phyloP scores from a whole-genome alignment of 164 flowering plant genomes.

The Dillenia suffruticosa region DNA sequence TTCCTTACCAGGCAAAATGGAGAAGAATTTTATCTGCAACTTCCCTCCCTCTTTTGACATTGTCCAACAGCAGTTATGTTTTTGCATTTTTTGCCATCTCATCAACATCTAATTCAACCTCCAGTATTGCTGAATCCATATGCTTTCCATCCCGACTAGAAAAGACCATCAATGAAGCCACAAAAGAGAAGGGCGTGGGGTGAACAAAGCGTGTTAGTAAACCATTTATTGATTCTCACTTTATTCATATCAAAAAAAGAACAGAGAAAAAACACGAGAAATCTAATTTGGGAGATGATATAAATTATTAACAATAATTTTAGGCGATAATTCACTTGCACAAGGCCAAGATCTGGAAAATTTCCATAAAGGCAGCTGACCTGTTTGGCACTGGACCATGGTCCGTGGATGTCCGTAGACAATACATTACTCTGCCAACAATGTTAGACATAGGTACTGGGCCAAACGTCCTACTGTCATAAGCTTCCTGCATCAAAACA shows the following conservation, averaged over 20 bases:
- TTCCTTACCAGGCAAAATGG: no score
- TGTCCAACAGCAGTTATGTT: conserved; percentile 17
- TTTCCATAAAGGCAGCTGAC: background rate
- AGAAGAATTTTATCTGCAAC: no score
- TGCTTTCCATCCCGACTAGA: conserved; percentile 56
- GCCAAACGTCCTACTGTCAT: conserved; percentile 14
- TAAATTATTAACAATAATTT: no score
- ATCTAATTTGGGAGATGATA: no score
- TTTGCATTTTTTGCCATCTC: conserved; percentile 82
- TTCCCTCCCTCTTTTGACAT: no score
- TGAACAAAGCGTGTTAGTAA: no score
- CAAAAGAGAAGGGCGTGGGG: no score
- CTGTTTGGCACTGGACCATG: conserved; percentile 16
- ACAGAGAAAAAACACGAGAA: no score
- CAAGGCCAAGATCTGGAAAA: no score
- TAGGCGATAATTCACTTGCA: background rate
- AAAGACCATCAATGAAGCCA: conserved; percentile 2
- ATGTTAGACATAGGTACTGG: conserved; percentile 10
- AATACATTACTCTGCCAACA: conserved; percentile 16
- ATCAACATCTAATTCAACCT: conserved; percentile 85
- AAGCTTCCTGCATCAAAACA: conserved; percentile 7
- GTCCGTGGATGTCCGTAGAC: conserved; percentile 1
- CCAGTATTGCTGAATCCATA: conserved; percentile 69
- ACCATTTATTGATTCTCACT: no score
- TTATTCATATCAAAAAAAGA: no score